Conservation (phyloP, 2,329 filamentous ascomycete species). For the Pestalotiopsis sp. region DNA sequence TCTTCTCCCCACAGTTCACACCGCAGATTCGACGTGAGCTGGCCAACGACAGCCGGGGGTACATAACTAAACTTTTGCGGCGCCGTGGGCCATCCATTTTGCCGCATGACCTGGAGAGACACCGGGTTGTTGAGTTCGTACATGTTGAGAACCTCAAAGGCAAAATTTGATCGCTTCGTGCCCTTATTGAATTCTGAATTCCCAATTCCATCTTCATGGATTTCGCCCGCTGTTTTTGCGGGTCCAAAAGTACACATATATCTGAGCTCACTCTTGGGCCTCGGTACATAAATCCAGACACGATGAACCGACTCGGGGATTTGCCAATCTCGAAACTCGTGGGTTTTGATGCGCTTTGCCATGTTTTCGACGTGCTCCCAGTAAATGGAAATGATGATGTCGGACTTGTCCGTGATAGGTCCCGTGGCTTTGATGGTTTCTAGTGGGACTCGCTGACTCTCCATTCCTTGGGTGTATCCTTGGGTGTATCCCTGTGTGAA, state of each 20-base stretch:
- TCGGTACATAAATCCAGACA: constrained; percentile 64
- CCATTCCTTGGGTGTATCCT: constrained; percentile 29
- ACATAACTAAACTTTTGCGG: constrained; percentile 57
- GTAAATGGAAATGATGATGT: constrained; percentile 55
- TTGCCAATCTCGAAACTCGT: constrained; percentile 58
- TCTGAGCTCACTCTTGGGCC: constrained; percentile 48
- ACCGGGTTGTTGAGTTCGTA: constrained; percentile 66
- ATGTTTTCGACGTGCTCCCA: constrained; percentile 57
- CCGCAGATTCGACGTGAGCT: constrained; percentile 60
- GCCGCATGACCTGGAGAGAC: constrained; percentile 51
- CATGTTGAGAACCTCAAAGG: constrained; percentile 57
- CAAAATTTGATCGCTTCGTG: constrained; percentile 41
- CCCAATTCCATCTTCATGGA: constrained; percentile 48
- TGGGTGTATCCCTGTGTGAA: constrained; percentile 18
- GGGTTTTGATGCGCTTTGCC: constrained; percentile 49
- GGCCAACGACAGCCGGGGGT: constrained; percentile 58
- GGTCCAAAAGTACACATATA: constrained; percentile 61
- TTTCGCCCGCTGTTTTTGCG: constrained; percentile 49
- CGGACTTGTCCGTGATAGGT: constrained; percentile 44
- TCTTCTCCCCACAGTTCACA: constrained; percentile 48
- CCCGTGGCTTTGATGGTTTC: constrained; percentile 31
- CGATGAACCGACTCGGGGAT: constrained; percentile 57
- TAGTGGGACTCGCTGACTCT: constrained; percentile 35
- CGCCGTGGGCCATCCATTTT: constrained; percentile 54
- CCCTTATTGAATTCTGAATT: constrained; percentile 54